Evolutionary conservation across 2,329 filamentous ascomycete genomes (phyloP).

Genomic region (Didymella arachidicola): DNA sequence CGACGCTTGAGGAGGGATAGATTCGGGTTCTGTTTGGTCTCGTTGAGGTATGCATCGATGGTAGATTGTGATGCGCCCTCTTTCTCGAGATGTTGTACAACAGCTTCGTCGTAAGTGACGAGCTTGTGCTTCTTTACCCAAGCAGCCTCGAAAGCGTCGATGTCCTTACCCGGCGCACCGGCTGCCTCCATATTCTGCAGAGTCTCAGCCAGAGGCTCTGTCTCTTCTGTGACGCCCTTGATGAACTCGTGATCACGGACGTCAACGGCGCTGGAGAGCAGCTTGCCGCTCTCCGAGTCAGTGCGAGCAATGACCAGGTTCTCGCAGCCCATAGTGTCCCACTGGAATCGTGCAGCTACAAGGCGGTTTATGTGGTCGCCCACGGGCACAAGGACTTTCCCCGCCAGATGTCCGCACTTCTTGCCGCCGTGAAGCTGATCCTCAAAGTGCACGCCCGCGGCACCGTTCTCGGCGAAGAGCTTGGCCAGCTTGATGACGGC

Average conservation of each 20-base stretch:
- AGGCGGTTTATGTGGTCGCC: slow-evolving; percentile 97
- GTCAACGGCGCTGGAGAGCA: slow-evolving; percentile 90
- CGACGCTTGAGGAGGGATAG: slow-evolving; percentile 82
- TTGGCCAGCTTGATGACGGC: slow-evolving; percentile 96
- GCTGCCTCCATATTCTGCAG: slow-evolving; percentile 87
- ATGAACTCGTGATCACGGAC: slow-evolving; percentile 97
- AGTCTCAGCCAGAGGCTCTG: slow-evolving; percentile 83
- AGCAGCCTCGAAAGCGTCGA: slow-evolving; percentile 82
- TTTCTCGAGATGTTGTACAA: slow-evolving; percentile 73
- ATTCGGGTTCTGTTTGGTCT: slow-evolving; percentile 70
- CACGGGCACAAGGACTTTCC: slow-evolving; percentile 92
- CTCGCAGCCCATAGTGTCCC: slow-evolving; percentile 97
- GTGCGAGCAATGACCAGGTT: slow-evolving; percentile 95
- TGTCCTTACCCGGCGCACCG: slow-evolving; percentile 79
- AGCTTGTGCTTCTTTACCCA: slow-evolving; percentile 90
- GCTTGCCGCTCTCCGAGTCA: slow-evolving; percentile 90
- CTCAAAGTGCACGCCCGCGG: slow-evolving; percentile 95
- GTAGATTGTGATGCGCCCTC: slow-evolving; percentile 70
- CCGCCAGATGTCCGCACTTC: slow-evolving; percentile 96
- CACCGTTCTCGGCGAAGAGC: slow-evolving; percentile 95
- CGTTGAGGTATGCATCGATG: slow-evolving; percentile 71
- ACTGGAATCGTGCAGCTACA: slow-evolving; percentile 91
- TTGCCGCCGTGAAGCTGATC: slow-evolving; percentile 98
- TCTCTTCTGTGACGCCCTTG: slow-evolving; percentile 80
- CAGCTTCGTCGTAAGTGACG: slow-evolving; percentile 91